Conservation (phyloP, 441 rosid species). For the Populus hybrid region DNA sequence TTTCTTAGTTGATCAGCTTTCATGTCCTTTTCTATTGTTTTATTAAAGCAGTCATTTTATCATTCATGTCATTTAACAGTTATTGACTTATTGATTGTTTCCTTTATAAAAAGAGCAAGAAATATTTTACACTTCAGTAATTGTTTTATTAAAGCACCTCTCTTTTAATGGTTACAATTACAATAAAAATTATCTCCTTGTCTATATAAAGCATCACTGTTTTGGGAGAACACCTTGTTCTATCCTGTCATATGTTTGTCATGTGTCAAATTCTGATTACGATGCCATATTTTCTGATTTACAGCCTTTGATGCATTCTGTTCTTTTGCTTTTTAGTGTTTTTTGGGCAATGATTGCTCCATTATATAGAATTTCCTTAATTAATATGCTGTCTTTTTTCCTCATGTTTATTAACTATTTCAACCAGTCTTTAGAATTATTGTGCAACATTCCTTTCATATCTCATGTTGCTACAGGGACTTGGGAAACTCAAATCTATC, state of each 20-base stretch:
- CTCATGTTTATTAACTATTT: not conserved
- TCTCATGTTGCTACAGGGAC: conserved; percentile 55
- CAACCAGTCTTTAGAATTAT: not conserved
- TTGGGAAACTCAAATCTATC: conserved; percentile 84
- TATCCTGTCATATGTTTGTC: not conserved
- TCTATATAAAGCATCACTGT: not conserved
- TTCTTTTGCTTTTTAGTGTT: not conserved
- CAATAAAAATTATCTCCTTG: not conserved
- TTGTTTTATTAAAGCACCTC: not conserved
- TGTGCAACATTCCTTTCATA: not conserved
- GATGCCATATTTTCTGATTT: not conserved
- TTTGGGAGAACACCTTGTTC: not conserved
- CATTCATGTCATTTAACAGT: not conserved
- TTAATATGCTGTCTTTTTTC: not conserved
- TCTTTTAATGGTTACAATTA: not conserved
- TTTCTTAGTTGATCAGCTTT: not conserved
- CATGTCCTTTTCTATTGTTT: not conserved
- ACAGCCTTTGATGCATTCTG: no score
- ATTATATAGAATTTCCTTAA: not conserved
- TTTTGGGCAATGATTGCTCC: not conserved
- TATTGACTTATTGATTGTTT: not conserved
- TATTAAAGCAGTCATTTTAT: not conserved
- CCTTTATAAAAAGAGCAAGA: not conserved
- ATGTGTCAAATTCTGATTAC: not conserved
- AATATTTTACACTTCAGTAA: not conserved